Base-by-base conservation (phyloP, 2,329 filamentous ascomycete genomes). In the Aureobasidium uvarum region DNA sequence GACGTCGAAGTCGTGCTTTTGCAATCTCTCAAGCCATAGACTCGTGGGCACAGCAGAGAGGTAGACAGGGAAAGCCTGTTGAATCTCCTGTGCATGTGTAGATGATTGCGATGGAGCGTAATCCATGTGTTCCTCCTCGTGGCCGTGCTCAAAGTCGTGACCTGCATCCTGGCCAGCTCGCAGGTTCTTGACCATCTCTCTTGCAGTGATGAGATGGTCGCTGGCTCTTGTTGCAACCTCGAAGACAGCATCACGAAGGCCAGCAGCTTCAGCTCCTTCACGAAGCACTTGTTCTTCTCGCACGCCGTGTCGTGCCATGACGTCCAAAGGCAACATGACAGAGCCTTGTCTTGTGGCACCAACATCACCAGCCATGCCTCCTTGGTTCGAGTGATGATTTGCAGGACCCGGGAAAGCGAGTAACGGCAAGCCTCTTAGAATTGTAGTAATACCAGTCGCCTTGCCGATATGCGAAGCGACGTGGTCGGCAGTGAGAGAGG, bases 391-490 rank as follows among this genome's bases (percentile, higher is more conserved):
- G 68, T 86, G 82, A 45, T 84, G 79, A 38, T 84, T 83, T 23
- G 85, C 80, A 3, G 86, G 83, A 0, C 86, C 82, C 0, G 90
- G 89, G 51, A 94, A 91, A 0, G 93, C 93, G n/a, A 98, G 83
- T 2, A 98, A 77, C 0, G 95, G 93, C 13, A 98, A 82, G 0
- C 95, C 94, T 46, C 94, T 85, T n/a, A 99, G 80, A 0, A 96
- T 85, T 1, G 94, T 89, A 2, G 88, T 84, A 64, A 99, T 97
- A 10, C 95, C 95, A 56, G 87, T 89, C 0, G 95, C 93, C 74
- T 99, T 99, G 62, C 95, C 95, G 66, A 98, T 90, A 76, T 99
- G 95, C 64, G 91, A 96, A 10, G 94, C 94, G 20, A 99, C 82
- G 78, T 99, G 95, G 73, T 99, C 95, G 48, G 92, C 86, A 28